Conservation (phyloP, 2,329 filamentous ascomycete genomes). For the Exophiala dermatitidis region DNA sequence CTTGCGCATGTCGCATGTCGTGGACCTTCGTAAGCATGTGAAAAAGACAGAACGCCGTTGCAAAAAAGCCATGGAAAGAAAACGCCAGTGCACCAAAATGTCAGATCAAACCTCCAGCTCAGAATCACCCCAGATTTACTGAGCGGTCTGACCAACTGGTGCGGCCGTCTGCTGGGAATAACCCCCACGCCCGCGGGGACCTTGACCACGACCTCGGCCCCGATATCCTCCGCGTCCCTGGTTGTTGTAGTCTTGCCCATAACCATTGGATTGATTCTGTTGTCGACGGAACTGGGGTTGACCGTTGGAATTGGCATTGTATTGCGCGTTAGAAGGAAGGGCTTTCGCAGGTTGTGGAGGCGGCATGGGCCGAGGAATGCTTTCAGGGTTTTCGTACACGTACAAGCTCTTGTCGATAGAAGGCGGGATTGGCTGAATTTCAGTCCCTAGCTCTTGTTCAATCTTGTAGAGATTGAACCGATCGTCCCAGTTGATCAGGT, state of each 20-base stretch:
- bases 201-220: slow-evolving; percentile 40
- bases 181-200: slow-evolving; percentile 31
- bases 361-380: slow-evolving; percentile 68
- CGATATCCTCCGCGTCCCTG: slow-evolving; percentile 34
- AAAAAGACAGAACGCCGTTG: slow-evolving; percentile 15
- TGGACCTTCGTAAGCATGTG: slow-evolving; percentile 24
- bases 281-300: slow-evolving; percentile 16
- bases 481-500: slow-evolving; percentile 99
- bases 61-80: slow-evolving; percentile 7
- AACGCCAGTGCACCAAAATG: not conserved
- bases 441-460: slow-evolving; percentile 91
- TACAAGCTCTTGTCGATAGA: slow-evolving; percentile 97
- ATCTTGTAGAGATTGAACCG: slow-evolving; percentile 98
- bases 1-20: slow-evolving; percentile 26
- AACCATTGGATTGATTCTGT: slow-evolving; percentile 21
- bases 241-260: slow-evolving; percentile 31
- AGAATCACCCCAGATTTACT: slow-evolving; percentile 5
- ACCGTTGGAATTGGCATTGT: slow-evolving; percentile 12
- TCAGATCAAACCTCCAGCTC: slow-evolving; percentile 3
- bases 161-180: slow-evolving; percentile 13
- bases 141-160: slow-evolving; percentile 16
- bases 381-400: slow-evolving; percentile 94
- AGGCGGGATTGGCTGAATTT: slow-evolving; percentile 92
- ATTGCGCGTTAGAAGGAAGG: slow-evolving; percentile 7
- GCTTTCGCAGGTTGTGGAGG: slow-evolving; percentile 29